Evolutionary conservation across 106 monocot genomes (phyloP).

Genomic region (Dioscorea zingiberensis): DNA sequence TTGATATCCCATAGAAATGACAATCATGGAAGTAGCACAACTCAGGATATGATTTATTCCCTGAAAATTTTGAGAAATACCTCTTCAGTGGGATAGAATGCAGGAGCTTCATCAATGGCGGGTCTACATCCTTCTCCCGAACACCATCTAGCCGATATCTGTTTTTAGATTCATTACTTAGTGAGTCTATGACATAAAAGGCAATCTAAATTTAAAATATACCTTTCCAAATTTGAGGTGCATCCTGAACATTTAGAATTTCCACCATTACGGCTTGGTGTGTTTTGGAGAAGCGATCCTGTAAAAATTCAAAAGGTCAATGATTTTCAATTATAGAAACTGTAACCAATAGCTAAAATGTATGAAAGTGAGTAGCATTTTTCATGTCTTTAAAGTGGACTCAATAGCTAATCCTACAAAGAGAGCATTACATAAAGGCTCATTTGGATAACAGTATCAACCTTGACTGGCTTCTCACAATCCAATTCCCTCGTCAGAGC

Average conservation of each 20-base stretch:
- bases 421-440: not conserved
- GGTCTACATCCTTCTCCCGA: slow-evolving; percentile 55
- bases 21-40: not conserved
- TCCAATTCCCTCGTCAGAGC: slow-evolving; percentile 76
- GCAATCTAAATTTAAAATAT: not conserved
- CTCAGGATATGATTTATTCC: not conserved
- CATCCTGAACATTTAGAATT: slow-evolving; percentile 16
- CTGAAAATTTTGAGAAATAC: slow-evolving; percentile 11
- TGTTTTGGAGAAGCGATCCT: slow-evolving; percentile 29
- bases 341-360: not conserved
- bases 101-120: slow-evolving; percentile 65
- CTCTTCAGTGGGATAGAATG: slow-evolving; percentile 66
- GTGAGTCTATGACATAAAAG: not conserved
- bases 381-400: not conserved
- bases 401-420: not conserved
- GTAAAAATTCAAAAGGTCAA: not conserved
- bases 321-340: not conserved
- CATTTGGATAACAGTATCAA: slow-evolving; percentile 7
- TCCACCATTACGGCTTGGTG: slow-evolving; percentile 17
- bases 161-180: slow-evolving; percentile 3
- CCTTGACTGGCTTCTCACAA: slow-evolving; percentile 32
- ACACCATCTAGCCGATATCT: slow-evolving; percentile 47
- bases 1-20: not conserved
- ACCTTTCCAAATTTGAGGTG: slow-evolving; percentile 30
- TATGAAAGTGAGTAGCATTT: not conserved